Evolutionary conservation across 495 filamentous ascomycete species (phyloP), one percentile per base, ranked within the genome.

Genomic region (Aspergillus sclerotiicarbonarius): DNA sequence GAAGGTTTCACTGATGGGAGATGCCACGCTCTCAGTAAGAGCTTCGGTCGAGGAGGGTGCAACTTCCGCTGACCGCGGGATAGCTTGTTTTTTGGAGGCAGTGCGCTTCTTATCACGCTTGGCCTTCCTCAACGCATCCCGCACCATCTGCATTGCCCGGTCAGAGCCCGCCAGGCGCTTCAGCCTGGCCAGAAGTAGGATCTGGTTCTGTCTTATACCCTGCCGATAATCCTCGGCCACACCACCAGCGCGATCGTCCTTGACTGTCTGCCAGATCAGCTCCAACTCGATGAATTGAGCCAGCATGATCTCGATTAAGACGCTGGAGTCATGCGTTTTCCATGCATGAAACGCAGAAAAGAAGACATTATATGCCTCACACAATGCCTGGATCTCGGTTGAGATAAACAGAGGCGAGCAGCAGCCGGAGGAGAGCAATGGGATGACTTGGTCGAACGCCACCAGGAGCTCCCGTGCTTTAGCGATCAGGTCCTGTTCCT

Each of bases 251-350:
- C 82, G 87, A 60, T 93, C 90, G 68, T 95, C 85, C 63, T 98
- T 98, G 67, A 98, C 93, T 8, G 90, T 92, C 67, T 96, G 91
- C 87, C 91, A 96, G 32, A 98, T 98, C 21, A 91, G 84, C 68
- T 98, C 94, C 16, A 98, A 77, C 69, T 96, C 93, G 31, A 96
- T 88, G 69, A 96, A 98, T 68, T 96, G 92, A 46, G 92, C 87
- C 21, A 98, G 80, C 94, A 98, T 98, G 52, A 93, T 90, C 60
- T 95, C 90, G 56, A 98, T 87, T 32, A 98, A 73, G 4, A 91
- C 88, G 46, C 85, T 88, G 1, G 93, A 94, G 69, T 98, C 94
- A 53, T 91, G 85, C 8, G 91, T 83, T 70, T 97, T 96, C 94
- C 94, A 98, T 9, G 92, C 88, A 61, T 91, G 88, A 70, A 98